Conservation (phyloP, 495 filamentous ascomycete genomes). For the Penicillium subrubescens region DNA sequence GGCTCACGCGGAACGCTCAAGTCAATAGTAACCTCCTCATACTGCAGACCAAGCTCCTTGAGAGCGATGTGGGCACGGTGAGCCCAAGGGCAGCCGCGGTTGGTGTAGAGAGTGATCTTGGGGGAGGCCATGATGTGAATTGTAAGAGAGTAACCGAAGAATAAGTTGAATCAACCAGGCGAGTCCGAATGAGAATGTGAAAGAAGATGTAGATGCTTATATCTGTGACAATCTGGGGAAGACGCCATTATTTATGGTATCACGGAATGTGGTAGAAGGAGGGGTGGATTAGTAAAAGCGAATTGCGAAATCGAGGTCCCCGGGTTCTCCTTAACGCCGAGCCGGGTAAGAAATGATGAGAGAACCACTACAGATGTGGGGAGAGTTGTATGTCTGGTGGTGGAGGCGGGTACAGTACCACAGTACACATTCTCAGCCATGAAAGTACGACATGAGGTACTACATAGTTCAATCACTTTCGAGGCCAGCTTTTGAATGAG, state of each 20-base stretch:
- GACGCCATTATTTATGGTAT: constrained; percentile 21
- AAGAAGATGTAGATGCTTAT: neutral
- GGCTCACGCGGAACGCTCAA: constrained; percentile 69
- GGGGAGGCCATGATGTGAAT: constrained; percentile 36
- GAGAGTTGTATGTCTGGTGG: neutral
- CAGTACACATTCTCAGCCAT: neutral
- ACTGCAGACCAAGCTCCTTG: constrained; percentile 69
- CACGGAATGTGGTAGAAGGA: constrained; percentile 21
- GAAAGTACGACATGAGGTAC: neutral
- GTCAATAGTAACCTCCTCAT: constrained; percentile 80
- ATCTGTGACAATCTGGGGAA: neutral
- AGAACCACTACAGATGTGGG: constrained; percentile 15
- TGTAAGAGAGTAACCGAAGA: neutral
- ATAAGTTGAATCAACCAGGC: neutral
- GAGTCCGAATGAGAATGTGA: neutral
- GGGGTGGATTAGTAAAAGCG: constrained; percentile 33
- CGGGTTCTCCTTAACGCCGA: constrained; percentile 18
- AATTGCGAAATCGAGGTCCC: constrained; percentile 22
- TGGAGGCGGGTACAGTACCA: neutral
- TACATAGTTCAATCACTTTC: neutral
- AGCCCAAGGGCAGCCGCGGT: constrained; percentile 77
- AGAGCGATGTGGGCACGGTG: constrained; percentile 81
- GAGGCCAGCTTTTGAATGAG: constrained; percentile 25
- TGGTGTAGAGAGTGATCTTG: constrained; percentile 71
- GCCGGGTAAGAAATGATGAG: constrained; percentile 23